Evolutionary conservation across 208 protist species (phyloP).

Genomic region (Acanthamoeba sp.): DNA sequence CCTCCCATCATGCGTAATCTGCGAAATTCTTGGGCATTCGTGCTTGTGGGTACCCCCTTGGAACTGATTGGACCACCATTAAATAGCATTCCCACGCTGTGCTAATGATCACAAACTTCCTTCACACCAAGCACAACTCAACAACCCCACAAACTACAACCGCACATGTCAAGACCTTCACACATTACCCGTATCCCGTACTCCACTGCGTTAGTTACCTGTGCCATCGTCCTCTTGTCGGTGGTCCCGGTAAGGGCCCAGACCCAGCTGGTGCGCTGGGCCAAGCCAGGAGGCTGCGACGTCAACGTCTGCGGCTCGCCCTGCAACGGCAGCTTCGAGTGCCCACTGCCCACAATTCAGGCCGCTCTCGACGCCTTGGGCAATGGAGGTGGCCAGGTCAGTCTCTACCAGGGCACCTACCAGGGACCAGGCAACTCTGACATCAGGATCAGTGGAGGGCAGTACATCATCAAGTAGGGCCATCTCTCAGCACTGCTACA

Average conservation of each 20-base stretch:
- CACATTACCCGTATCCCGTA: no score
- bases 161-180: no score
- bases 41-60: no score
- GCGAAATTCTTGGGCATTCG: no score
- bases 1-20: no score
- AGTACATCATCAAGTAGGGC: background rate
- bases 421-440: background rate
- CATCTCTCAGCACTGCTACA: no score
- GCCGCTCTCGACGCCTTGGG: background rate
- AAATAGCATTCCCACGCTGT: no score
- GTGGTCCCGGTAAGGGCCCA: background rate
- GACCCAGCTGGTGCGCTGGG: background rate
- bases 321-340: slow-evolving; percentile 28
- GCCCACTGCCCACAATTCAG: background rate
- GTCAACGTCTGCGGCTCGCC: background rate
- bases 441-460: background rate
- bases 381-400: background rate
- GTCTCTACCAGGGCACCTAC: background rate
- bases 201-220: background rate
- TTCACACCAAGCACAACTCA: no score
- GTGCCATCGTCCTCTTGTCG: background rate
- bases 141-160: no score
- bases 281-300: slow-evolving; percentile 2
- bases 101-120: no score
- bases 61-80: no score